Percentiles rank a stretch among this genome's conserved stretches.
These are phyloP conservation scores for Phlegmacium glaucopus DNA, from an alignment of 768 basidiomycete genomes.

Conservation along the genomic window DNA sequence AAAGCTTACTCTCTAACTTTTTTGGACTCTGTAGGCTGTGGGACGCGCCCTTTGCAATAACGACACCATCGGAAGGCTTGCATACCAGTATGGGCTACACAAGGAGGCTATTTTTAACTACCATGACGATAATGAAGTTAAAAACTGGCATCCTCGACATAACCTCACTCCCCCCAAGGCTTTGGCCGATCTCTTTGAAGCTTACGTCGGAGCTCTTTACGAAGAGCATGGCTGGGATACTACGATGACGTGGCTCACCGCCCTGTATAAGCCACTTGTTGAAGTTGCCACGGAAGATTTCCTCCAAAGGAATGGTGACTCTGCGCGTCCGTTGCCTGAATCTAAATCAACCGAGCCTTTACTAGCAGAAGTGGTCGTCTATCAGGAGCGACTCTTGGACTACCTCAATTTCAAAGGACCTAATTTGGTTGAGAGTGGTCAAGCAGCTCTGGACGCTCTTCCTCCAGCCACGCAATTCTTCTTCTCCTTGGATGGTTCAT, in stretches of 20 bases:
- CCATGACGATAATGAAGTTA: slow-evolving; percentile 10
- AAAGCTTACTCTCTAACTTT: not conserved
- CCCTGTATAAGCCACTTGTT: slow-evolving; percentile 20
- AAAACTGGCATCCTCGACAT: slow-evolving; percentile 15
- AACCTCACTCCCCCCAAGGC: slow-evolving; percentile 23
- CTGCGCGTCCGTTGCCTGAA: not conserved
- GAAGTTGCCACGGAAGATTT: slow-evolving; percentile 23
- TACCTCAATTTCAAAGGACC: slow-evolving; percentile 8
- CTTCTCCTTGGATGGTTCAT: slow-evolving; percentile 8
- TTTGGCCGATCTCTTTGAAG: slow-evolving; percentile 30
- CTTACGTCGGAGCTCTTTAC: slow-evolving; percentile 27
- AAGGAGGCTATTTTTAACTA: slow-evolving; percentile 20
- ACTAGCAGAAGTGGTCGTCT: not conserved
- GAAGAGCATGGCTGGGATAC: slow-evolving; percentile 24
- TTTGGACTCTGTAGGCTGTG: slow-evolving; percentile 13
- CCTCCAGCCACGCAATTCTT: slow-evolving; percentile 3
- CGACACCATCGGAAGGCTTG: slow-evolving; percentile 28
- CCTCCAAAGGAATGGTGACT: slow-evolving; percentile 7
- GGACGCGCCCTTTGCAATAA: slow-evolving; percentile 24
- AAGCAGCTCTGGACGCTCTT: slow-evolving; percentile 4
- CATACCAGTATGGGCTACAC: slow-evolving; percentile 24
- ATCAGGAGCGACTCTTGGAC: slow-evolving; percentile 9
- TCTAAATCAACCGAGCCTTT: not conserved
- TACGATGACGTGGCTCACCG: slow-evolving; percentile 21
- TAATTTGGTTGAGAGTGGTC: slow-evolving; percentile 6